phyloP scores from a whole-genome alignment of 805 yeast genomes.

The Candida loeiensis region DNA sequence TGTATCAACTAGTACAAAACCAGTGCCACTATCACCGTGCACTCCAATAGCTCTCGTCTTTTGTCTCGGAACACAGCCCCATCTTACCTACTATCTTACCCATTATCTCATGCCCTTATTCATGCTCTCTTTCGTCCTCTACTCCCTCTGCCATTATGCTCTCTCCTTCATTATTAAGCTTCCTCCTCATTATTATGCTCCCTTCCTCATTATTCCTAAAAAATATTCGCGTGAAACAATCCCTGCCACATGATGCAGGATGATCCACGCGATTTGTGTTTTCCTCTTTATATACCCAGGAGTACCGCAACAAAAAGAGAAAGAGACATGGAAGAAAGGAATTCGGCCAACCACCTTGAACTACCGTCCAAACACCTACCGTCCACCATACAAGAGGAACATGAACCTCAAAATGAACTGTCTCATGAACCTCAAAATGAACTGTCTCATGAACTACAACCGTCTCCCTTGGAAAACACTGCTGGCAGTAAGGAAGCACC shows the following conservation, averaged over 20 bases:
- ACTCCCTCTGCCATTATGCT: neutral
- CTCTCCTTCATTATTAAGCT: neutral
- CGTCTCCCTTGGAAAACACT: conserved; percentile 3
- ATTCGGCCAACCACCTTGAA: too few relatives aligned
- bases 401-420: too few relatives aligned
- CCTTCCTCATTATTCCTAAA: conserved; percentile 2
- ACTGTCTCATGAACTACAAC: neutral
- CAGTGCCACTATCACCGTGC: neutral
- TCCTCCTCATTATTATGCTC: neutral
- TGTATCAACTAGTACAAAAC: too few relatives aligned
- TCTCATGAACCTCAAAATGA: neutral
- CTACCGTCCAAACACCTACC: too few relatives aligned
- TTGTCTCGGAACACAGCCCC: neutral
- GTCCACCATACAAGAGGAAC: too few relatives aligned
- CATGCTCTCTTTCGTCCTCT: neutral
- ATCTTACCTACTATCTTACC: neutral
- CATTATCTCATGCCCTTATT: neutral
- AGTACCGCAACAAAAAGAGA: too few relatives aligned
- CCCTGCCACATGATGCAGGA: conserved; percentile 4
- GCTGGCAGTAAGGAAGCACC: conserved; percentile 5
- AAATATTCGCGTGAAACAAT: conserved; percentile 9
- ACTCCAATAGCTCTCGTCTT: neutral
- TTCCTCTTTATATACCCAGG: too few relatives aligned
- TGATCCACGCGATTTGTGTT: too few relatives aligned
- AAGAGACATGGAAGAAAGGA: too few relatives aligned